Conservation (phyloP, 345 rosid species). For the Conringia planisiliqua region DNA sequence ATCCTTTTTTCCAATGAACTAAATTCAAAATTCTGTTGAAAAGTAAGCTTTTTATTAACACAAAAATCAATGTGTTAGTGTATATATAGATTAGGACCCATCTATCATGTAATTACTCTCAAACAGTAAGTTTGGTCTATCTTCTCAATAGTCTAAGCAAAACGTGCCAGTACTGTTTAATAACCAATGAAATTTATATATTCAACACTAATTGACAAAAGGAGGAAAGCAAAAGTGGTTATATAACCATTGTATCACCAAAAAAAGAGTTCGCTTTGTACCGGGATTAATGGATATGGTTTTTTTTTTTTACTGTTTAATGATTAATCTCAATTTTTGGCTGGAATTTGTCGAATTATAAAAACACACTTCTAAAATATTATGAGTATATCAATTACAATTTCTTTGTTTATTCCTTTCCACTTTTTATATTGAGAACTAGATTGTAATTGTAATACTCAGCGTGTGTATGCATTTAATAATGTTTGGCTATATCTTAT, state of each 20-base stretch:
- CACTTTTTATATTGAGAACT: background rate
- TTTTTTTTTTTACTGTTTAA: too few species aligned
- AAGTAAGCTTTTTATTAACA: background rate
- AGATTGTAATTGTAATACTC: background rate
- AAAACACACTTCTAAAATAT: too few species aligned
- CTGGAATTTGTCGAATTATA: background rate
- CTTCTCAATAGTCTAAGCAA: background rate
- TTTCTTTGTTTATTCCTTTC: background rate
- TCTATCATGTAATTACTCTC: constrained; percentile 14
- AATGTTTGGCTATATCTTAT: background rate
- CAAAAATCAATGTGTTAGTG: constrained; percentile 6
- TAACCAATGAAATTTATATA: background rate
- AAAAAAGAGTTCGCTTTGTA: too few species aligned
- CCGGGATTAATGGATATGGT: too few species aligned
- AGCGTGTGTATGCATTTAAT: constrained; percentile 22
- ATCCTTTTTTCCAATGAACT: too few species aligned
- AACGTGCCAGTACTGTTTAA: background rate
- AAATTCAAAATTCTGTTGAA: background rate
- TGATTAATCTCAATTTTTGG: background rate
- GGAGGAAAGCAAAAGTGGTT: background rate
- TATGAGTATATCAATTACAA: background rate
- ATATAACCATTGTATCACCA: too few species aligned
- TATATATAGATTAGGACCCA: constrained; percentile 19
- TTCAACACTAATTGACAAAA: background rate
- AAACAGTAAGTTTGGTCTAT: constrained; percentile 24